Conservation (phyloP, 768 basidiomycete genomes). For the Leucosporidium creatinivorum region DNA sequence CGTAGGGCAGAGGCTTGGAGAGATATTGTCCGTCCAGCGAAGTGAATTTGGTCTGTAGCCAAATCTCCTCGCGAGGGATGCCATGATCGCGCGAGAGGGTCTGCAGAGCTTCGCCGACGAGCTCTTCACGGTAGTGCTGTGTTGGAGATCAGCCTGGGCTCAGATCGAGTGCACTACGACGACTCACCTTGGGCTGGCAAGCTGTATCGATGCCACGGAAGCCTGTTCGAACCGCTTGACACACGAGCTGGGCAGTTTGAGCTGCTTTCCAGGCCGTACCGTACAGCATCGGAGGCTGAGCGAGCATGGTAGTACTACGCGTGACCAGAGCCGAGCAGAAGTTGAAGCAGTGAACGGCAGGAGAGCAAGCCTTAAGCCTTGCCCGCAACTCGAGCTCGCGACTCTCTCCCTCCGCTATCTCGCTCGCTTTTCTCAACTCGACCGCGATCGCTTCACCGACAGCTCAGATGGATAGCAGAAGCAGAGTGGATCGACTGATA, state of each 20-base stretch:
- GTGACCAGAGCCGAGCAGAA: too few species aligned
- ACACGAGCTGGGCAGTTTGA: slow-evolving; percentile 58
- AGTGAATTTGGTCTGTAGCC: slow-evolving; percentile 79
- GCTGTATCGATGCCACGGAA: slow-evolving; percentile 82
- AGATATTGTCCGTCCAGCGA: slow-evolving; percentile 64
- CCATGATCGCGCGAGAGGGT: slow-evolving; percentile 53
- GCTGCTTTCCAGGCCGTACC: slow-evolving; percentile 59
- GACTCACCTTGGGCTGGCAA: slow-evolving; percentile 44
- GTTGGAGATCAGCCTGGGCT: neutral
- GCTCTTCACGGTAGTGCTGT: slow-evolving; percentile 55
- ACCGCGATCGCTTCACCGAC: too few species aligned
- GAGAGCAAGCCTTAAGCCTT: too few species aligned
- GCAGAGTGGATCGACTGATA: too few species aligned
- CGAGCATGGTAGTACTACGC: neutral
- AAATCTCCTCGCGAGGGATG: slow-evolving; percentile 62
- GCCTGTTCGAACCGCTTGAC: slow-evolving; percentile 64
- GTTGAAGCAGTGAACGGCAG: too few species aligned
- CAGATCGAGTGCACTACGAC: too few species aligned
- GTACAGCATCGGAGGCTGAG: slow-evolving; percentile 12
- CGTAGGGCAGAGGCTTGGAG: slow-evolving; percentile 65
- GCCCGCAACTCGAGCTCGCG: too few species aligned
- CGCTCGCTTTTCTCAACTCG: too few species aligned
- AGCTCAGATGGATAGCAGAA: too few species aligned
- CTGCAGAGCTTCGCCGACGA: slow-evolving; percentile 66
- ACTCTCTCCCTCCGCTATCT: too few species aligned